These are phyloP conservation scores for Arxiozyma bovina DNA, from an alignment of 1,139 yeast genomes.

Conservation along the genomic window DNA sequence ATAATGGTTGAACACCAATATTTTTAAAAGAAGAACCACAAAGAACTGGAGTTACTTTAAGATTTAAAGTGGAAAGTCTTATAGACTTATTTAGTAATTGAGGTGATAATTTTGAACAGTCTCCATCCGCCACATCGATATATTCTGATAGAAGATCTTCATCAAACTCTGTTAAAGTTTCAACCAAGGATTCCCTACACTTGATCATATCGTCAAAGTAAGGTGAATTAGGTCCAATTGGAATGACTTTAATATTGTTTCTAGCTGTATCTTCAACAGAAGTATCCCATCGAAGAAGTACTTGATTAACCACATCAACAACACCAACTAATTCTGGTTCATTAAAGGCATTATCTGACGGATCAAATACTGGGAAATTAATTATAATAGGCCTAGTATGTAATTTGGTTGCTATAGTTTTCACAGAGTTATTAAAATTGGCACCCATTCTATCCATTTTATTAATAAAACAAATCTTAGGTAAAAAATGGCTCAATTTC, in stretches of 20 bases:
- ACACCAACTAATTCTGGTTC: constrained; percentile 65
- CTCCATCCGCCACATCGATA: constrained; percentile 54
- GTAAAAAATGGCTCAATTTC: constrained; percentile 74
- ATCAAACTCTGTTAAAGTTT: constrained; percentile 73
- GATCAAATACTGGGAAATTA: constrained; percentile 64
- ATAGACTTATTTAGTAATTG: constrained; percentile 48
- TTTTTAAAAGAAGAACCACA: constrained; percentile 92
- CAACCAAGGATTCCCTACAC: constrained; percentile 70
- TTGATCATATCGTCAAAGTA: constrained; percentile 17
- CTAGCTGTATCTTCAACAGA: not conserved
- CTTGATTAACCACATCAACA: constrained; percentile 65
- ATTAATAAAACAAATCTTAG: constrained; percentile 72
- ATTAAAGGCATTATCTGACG: constrained; percentile 20
- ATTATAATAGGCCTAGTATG: constrained; percentile 66
- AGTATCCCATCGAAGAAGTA: constrained; percentile 53
- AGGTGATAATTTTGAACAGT: constrained; percentile 54
- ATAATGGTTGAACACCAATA: constrained; percentile 88
- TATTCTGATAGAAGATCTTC: constrained; percentile 70
- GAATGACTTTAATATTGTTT: not conserved
- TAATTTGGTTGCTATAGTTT: constrained; percentile 71
- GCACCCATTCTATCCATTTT: constrained; percentile 98
- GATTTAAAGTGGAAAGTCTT: constrained; percentile 50
- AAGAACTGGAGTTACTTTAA: constrained; percentile 63
- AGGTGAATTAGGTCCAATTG: not conserved
- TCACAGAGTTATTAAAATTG: constrained; percentile 82